Evolutionary conservation across 2,329 filamentous ascomycete genomes (phyloP), one percentile per base, ranked within the genome.

Genomic region (Ceratocystis diversiconidia): DNA sequence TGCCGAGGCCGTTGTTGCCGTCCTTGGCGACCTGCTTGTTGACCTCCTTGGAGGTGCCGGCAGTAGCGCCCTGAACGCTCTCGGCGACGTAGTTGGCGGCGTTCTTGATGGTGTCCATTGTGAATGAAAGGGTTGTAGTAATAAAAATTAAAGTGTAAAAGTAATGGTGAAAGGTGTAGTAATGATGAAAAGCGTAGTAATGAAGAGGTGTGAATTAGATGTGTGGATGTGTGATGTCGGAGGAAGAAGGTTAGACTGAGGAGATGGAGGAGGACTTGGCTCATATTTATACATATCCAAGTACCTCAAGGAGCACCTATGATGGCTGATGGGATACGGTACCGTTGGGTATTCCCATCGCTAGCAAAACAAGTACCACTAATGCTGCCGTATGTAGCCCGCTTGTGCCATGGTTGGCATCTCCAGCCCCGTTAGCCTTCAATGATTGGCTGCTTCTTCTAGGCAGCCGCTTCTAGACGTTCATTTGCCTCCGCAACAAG

Each of bases 1-100:
- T 84, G 72, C 74, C 70, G 64, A 84, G 12, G 68, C 70, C 71
- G 69, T 78, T 80, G 72, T 85, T 78, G 73, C 72, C 72, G 73
- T 85, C 81, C 80, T 88, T 87, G 74, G 85, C 85, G 70, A 84
- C 77, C 70, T 79, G 74, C 82, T 88, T 88, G 83, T 88, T 88
- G 78, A 78, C 77, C 79, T 88, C 84, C 82, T 88, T 87, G 78
- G 79, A 82, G 69, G 80, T 79, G 71, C 79, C 78, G 68, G 79
- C 76, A 70, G 78, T 72, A 63, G 78, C 77, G 71, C 83, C 79
- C 79, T 86, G 81, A 72, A 86, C 74, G 70, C 78, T 78, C 81
- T 88, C 85, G 70, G 82, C 76, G 76, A 87, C 83, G 82, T 87
- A 87, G 82, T 86, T 87, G 77, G 76, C 81, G 73, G 79, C 81